phyloP scores from a whole-genome alignment of 352 stramenopile genomes.

The Pythium myriotylum region DNA sequence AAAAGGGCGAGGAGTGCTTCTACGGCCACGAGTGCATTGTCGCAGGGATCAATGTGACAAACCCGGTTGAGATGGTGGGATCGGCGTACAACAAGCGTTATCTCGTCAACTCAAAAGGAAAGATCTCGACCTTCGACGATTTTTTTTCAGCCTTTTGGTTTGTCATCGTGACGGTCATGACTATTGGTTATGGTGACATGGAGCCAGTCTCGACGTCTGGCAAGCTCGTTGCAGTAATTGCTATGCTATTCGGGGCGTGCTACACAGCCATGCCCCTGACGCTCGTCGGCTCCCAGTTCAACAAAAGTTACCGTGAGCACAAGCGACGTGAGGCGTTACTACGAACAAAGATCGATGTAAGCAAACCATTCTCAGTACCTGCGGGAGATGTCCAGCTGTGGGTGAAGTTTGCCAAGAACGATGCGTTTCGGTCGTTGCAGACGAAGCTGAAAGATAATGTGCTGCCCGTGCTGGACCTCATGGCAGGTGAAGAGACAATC shows the following conservation, averaged over 20 bases:
- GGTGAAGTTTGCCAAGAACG: constrained; percentile 53
- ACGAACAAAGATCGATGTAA: constrained; percentile 73
- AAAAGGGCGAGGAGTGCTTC: constrained; percentile 80
- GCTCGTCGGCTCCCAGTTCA: constrained; percentile 79
- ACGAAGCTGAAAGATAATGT: constrained; percentile 38
- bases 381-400: constrained; percentile 47
- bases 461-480: constrained; percentile 47
- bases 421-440: constrained; percentile 50
- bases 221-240: constrained; percentile 70
- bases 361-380: constrained; percentile 57
- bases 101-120: constrained; percentile 67
- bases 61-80: constrained; percentile 49
- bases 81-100: constrained; percentile 66
- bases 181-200: constrained; percentile 80
- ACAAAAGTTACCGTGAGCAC: constrained; percentile 82
- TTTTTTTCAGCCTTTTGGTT: constrained; percentile 88
- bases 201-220: constrained; percentile 63
- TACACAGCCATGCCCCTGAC: constrained; percentile 85
- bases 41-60: constrained; percentile 59
- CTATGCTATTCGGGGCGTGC: constrained; percentile 84
- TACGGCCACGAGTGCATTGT: constrained; percentile 69
- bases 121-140: constrained; percentile 74
- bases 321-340: constrained; percentile 71
- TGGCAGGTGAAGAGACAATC: constrained; percentile 49
- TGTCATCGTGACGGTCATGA: constrained; percentile 78